Conservation (phyloP, 768 basidiomycete species). For the Leccinellum luteum region DNA sequence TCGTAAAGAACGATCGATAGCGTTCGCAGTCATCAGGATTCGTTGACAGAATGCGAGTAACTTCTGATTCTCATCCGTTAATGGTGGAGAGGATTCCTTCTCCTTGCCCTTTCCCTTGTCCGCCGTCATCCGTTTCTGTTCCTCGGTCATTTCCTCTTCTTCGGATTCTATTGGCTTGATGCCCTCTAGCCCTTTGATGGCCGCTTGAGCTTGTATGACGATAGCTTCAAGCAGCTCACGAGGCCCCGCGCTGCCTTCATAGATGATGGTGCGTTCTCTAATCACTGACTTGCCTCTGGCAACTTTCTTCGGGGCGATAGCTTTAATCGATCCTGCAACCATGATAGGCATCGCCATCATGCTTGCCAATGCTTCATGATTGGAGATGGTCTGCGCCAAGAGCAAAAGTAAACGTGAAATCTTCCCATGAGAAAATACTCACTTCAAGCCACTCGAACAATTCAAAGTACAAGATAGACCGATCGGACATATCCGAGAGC, state of each 20-base stretch:
- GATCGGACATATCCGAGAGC: slow-evolving; percentile 90
- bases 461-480: slow-evolving; percentile 81
- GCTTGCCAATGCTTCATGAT: slow-evolving; percentile 88
- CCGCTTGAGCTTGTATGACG: slow-evolving; percentile 90
- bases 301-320: slow-evolving; percentile 55
- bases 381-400: slow-evolving; percentile 73
- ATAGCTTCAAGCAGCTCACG: slow-evolving; percentile 90
- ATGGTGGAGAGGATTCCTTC: slow-evolving; percentile 33
- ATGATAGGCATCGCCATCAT: slow-evolving; percentile 99
- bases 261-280: slow-evolving; percentile 80
- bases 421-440: slow-evolving; percentile 7
- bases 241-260: slow-evolving; percentile 89
- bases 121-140: slow-evolving; percentile 82
- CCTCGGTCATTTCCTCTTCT: slow-evolving; percentile 77
- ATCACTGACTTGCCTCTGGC: slow-evolving; percentile 46
- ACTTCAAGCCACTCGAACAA: slow-evolving; percentile 93
- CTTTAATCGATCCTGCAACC: slow-evolving; percentile 71
- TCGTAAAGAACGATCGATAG: slow-evolving; percentile 83
- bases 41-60: slow-evolving; percentile 81
- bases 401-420: slow-evolving; percentile 4
- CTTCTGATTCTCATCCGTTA: slow-evolving; percentile 74
- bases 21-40: slow-evolving; percentile 76
- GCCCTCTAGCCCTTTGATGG: slow-evolving; percentile 82
- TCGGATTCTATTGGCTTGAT: slow-evolving; percentile 46
- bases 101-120: slow-evolving; percentile 68